phyloP scores from a whole-genome alignment of 768 basidiomycete species.

The Leccinum boreale region DNA sequence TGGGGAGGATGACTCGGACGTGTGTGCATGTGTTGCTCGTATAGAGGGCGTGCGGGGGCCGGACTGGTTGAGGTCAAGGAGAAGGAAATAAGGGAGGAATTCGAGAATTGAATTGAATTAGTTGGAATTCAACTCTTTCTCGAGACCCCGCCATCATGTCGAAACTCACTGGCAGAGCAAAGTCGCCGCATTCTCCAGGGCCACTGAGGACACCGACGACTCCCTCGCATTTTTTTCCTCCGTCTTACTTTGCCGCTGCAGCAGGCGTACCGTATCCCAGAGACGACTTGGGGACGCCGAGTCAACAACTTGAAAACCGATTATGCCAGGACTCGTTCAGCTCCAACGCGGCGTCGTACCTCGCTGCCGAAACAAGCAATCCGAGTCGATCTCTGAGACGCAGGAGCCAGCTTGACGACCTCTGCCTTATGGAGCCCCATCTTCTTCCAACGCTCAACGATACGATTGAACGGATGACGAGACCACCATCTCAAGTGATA shows the following conservation, averaged over 20 bases:
- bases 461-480: conserved; percentile 73
- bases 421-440: conserved; percentile 61
- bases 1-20: conserved; percentile 23
- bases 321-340: conserved; percentile 12
- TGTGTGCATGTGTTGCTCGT: conserved; percentile 32
- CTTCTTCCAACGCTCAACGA: conserved; percentile 69
- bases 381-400: conserved; percentile 17
- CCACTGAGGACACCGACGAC: conserved; percentile 27
- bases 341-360: conserved; percentile 14
- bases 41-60: conserved; percentile 49
- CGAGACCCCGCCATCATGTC: conserved; percentile 2
- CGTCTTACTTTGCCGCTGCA: conserved; percentile 55
- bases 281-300: conserved; percentile 3
- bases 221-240: conserved; percentile 45
- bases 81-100: conserved; percentile 25
- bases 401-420: conserved; percentile 44
- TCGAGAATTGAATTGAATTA: neutral
- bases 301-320: conserved; percentile 1
- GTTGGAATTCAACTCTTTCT: neutral
- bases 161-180: conserved; percentile 26
- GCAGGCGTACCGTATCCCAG: conserved; percentile 35
- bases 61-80: conserved; percentile 34
- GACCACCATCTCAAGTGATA: conserved; percentile 38
- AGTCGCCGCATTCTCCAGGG: conserved; percentile 44
- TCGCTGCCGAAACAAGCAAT: neutral